A percentile compares a stretch with the other conserved stretches of the same genome.
Evolutionary conservation across 208 protist genomes (phyloP).

Genomic region (Leishmania guyanensis): DNA sequence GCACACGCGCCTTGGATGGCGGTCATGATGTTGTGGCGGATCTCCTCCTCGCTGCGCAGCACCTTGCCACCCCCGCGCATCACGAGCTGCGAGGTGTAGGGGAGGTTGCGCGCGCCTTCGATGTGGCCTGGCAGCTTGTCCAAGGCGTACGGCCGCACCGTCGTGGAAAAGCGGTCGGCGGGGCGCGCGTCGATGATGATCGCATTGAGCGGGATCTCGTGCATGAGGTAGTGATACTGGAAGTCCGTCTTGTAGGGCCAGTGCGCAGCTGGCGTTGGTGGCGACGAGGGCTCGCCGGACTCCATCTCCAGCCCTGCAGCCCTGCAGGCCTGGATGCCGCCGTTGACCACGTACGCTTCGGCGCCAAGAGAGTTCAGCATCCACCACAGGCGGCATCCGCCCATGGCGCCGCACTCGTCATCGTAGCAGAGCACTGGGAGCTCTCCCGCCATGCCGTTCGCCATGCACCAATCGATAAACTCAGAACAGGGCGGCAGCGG

Average conservation of each 20-base stretch:
- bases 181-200: slow-evolving; percentile 70
- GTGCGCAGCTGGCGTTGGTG: slow-evolving; percentile 11
- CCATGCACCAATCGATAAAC: slow-evolving; percentile 73
- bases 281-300: slow-evolving; percentile 17
- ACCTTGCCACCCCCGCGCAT: slow-evolving; percentile 20
- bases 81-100: slow-evolving; percentile 38
- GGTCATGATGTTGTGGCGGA: slow-evolving; percentile 49
- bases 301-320: slow-evolving; percentile 49
- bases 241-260: slow-evolving; percentile 61
- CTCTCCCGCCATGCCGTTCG: slow-evolving; percentile 35
- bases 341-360: slow-evolving; percentile 83
- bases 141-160: slow-evolving; percentile 57
- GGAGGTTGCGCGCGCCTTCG: slow-evolving; percentile 61
- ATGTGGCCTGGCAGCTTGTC: slow-evolving; percentile 82
- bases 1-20: slow-evolving; percentile 30
- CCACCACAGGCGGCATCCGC: slow-evolving; percentile 86
- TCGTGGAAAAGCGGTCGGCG: slow-evolving; percentile 50
- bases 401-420: slow-evolving; percentile 74
- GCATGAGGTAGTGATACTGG: slow-evolving; percentile 32
- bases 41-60: slow-evolving; percentile 48
- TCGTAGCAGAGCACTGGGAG: slow-evolving; percentile 87
- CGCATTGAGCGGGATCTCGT: slow-evolving; percentile 54
- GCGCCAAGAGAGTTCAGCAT: slow-evolving; percentile 82
- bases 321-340: slow-evolving; percentile 61
- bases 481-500: slow-evolving; percentile 48